These are phyloP conservation scores for Poa annua DNA, from an alignment of 176 grass and related monocot species.

Conservation along the genomic window DNA sequence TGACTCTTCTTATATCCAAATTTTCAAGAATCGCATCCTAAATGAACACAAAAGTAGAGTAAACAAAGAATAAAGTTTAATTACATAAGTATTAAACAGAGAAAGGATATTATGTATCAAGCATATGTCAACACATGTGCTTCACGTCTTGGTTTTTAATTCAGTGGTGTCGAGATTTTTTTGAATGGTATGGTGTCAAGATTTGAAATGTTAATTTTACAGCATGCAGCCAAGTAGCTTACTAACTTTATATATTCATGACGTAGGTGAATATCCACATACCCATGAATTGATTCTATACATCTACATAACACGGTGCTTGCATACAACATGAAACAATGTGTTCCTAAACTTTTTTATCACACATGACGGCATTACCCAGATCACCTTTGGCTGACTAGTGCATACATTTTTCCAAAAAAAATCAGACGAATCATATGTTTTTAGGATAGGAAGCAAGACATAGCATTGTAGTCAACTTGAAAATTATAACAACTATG, in stretches of 20 bases:
- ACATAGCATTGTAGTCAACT: constrained; percentile 1
- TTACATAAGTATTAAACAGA: constrained; percentile 2
- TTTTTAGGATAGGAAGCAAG: background rate
- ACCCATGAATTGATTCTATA: background rate
- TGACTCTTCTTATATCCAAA: constrained; percentile 88
- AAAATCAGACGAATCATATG: constrained; percentile 12
- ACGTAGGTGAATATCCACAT: constrained; percentile 28
- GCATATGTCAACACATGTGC: background rate
- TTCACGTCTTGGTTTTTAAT: background rate
- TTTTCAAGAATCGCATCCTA: constrained; percentile 68
- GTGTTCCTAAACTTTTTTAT: background rate
- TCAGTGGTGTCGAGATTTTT: background rate
- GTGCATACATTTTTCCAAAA: background rate
- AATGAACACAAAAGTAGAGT: constrained; percentile 32
- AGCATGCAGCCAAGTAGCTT: constrained; percentile 6
- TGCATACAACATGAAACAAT: background rate
- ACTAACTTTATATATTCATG: background rate
- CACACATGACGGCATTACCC: background rate
- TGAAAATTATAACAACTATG: background rate
- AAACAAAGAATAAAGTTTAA: constrained; percentile 22
- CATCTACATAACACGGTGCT: background rate
- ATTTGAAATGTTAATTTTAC: constrained; percentile 22
- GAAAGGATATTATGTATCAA: constrained; percentile 5
- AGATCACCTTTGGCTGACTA: background rate
- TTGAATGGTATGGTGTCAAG: background rate